Base-by-base conservation (phyloP, 306 rosid genomes). In the Oemleria cerasiformis region DNA sequence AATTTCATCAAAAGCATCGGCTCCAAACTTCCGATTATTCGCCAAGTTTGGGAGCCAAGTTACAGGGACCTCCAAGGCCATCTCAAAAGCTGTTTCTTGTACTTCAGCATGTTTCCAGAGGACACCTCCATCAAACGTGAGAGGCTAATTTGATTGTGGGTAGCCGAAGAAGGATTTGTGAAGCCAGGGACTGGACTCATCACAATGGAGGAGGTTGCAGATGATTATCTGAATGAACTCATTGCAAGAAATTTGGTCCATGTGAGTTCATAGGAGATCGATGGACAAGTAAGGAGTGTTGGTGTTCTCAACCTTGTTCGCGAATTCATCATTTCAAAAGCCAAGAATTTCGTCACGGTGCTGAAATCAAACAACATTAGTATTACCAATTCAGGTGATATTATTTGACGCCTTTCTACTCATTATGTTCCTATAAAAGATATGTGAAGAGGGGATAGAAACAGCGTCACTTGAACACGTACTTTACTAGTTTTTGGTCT, bases 121-220 rank as follows among this genome's bases (percentile, higher is more conserved):
- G 59, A 67, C 45, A 6, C 30, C 14, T 30, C 71, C 2, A 49
- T 72, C 23, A 60, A 50, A 47, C 48, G 68, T 15, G 68, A 38
- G 43, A 72, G 48, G 68, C 57, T 72, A 14, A 72, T 72, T 59
- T 59, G 59, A 10, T 49, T 67, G 59, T 49, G 71, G 71, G 19
- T 49, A 48, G 71, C 59, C 8, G n/a, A n/a, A n/a, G 59, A 67
- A 36, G 71, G 71, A 17, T 67, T 67, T 34, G 57, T 34, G 16
- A 5, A 7, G 16, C 59, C 30, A 1, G 5, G 6, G 49, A 3
- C 15, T 2, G 34, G 59, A 34, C 1, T 15, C 15, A 30, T 59
- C 14, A n/a, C n/a, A n/a, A 67, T 9, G 71, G 71, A 67, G 59
- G 30, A 34, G 9, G 58, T 7, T 48, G 71, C 45, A 50, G 71